Conservation (phyloP, 306 rosid genomes). For the Spatholobus suberectus region DNA sequence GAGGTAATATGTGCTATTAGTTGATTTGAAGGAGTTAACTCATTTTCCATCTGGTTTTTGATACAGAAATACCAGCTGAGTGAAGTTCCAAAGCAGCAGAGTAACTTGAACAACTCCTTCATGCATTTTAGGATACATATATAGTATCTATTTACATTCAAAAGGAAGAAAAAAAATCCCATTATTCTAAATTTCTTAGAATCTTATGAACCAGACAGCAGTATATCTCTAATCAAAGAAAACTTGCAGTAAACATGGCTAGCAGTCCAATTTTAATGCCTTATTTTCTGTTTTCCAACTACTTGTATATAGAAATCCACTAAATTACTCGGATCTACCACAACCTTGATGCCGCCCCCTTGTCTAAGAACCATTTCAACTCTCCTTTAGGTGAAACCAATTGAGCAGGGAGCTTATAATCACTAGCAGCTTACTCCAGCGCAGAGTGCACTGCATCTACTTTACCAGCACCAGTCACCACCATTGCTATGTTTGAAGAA, state of each 20-base stretch:
- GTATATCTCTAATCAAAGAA: not conserved
- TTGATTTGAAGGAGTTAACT: constrained; percentile 15
- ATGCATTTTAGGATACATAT: constrained; percentile 15
- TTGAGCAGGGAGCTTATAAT: constrained; percentile 61
- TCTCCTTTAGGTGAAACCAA: constrained; percentile 70
- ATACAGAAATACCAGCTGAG: constrained; percentile 93
- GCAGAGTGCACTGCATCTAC: constrained; percentile 67
- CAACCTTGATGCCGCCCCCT: constrained; percentile 77
- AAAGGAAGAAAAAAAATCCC: not conserved
- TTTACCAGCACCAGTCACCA: constrained; percentile 73
- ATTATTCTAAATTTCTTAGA: not conserved
- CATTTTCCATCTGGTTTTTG: constrained; percentile 35
- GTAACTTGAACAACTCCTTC: constrained; percentile 70
- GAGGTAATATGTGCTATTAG: not conserved
- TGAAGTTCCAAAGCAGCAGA: constrained; percentile 82
- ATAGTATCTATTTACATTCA: constrained; percentile 13
- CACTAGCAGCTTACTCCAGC: constrained; percentile 43
- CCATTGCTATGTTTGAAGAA: constrained; percentile 68
- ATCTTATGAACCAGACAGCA: not conserved
- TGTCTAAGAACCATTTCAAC: constrained; percentile 81
- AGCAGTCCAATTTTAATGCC: not conserved
- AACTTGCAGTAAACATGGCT: constrained; percentile 4
- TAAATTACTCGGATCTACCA: constrained; percentile 18
- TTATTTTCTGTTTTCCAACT: constrained; percentile 1
- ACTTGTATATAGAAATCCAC: not conserved